Evolutionary conservation across 257 asterid species (phyloP), one percentile per base, ranked within the genome.

Genomic region (Lycium barbarum): DNA sequence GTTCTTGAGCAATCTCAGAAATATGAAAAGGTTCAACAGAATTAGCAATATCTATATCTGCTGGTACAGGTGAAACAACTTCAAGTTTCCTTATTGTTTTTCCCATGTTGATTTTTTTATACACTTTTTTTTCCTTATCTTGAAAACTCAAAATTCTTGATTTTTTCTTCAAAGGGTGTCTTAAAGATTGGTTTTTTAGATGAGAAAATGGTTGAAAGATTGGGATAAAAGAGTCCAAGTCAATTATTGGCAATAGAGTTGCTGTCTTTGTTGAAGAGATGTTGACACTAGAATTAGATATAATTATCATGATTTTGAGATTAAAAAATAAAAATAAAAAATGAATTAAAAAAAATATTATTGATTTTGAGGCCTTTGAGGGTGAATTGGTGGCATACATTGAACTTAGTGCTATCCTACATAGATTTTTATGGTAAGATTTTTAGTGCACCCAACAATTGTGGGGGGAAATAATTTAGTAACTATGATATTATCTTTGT

Each of bases 31-130:
- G 96, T 80, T 92, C 93, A 54, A 93, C 93, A 6, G 99, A 95
- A 88, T 97, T 97, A 79, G 99, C 99, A 85, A 97, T 93, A 85
- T 97, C 98, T 45, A 97, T 95, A 82, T 97, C 98, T 2, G 97
- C 98, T 49, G 99, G 99, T 43, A 97, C 98, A 22, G 97, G 98
- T 55, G 98, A 89, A 4, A 74, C 88, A 84, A 94, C 96, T 85
- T 94, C 92, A 87, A 97, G 84, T 81, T 92, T 93, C 90, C 96
- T 94, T 33, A 70, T 81, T 7, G 97, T 93, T 89, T 93, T 96
- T 84, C 93, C 97, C 98, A 94, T 94, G 57, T 3, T 35, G 51
- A 22, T 80, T 20, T 9, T 22, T 57, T 33, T 66, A 17, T 4
- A 7, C 51, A 22, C 55, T 20, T 9, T 62, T 2, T 40, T 40